Evolutionary conservation across 257 asterid genomes (phyloP), one percentile per base, ranked within the genome.

Genomic region (Parsonsia alboflavescens): DNA sequence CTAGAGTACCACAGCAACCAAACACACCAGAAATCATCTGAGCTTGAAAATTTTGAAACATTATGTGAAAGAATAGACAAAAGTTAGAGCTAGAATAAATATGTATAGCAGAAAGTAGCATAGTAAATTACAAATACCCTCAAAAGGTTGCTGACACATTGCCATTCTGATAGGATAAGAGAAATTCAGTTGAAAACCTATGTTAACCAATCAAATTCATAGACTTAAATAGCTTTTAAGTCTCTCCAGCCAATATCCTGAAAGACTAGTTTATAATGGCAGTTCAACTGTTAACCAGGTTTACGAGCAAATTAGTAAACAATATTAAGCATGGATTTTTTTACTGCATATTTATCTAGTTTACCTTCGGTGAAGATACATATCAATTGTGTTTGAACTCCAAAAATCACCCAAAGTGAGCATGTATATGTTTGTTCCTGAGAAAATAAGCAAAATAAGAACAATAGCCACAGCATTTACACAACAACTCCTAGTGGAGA

Each of bases 291-390:
- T 7, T 12, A 7, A 36, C 6, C 19, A 16, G 48, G 26, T 33
- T 30, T 33, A 57, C 33, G 7, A 8, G 33, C 63, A n/a, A 57
- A 21, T 7, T 54, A 21, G 19, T 57, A n/a, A 22, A n/a, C 33
- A 57, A 22, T 1, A 0, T 57, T 57, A 54, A 33, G 39, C 3
- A 33, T 33, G 39, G 39, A 1, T 33, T 3, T 33, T 33, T 33
- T 33, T 33, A 19, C 24, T 19, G 8, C 10, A 33, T 8, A 33
- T 6, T 8, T 39, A 19, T 17, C 17, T 3, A 39, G 50, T 41
- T 75, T 76, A 90, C 99, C 99, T 92, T 77, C 89, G 82, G 75
- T 95, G 99, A 77, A 95, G 98, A 85, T 90, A 95, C 52, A 95
- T 82, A 83, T 95, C 98, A 73, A 95, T 89, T 50, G 97, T 90